Conservation (phyloP, 2,329 filamentous ascomycete species). For the Colletotrichum chrysophilum region DNA sequence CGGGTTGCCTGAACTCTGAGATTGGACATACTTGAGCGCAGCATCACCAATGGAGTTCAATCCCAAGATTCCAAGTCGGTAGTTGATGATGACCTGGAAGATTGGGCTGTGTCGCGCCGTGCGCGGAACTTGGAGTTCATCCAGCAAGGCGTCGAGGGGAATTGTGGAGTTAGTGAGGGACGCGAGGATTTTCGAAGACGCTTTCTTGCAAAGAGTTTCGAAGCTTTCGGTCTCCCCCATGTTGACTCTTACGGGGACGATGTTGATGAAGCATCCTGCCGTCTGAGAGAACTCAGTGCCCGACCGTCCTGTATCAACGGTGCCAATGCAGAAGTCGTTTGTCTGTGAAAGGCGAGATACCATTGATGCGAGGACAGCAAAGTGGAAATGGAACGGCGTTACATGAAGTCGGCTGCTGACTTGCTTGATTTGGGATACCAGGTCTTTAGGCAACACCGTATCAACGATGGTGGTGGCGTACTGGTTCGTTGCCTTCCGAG, state of each 20-base stretch:
- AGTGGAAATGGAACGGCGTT: slow-evolving; percentile 49
- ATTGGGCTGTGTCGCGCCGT: slow-evolving; percentile 46
- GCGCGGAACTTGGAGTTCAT: slow-evolving; percentile 44
- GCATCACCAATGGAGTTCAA: background rate
- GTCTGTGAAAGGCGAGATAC: background rate
- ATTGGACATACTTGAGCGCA: background rate
- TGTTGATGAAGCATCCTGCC: slow-evolving; percentile 53
- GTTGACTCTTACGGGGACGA: slow-evolving; percentile 50
- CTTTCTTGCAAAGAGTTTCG: background rate
- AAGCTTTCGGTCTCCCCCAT: background rate
- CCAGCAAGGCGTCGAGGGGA: slow-evolving; percentile 55
- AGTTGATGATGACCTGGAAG: slow-evolving; percentile 50
- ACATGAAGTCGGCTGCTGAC: background rate
- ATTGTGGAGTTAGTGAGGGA: slow-evolving; percentile 47
- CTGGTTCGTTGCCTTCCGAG: background rate
- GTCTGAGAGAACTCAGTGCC: slow-evolving; percentile 35
- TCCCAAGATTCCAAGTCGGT: slow-evolving; percentile 27
- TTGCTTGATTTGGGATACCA: background rate
- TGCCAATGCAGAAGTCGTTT: slow-evolving; percentile 50
- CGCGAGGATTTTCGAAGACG: slow-evolving; percentile 22
- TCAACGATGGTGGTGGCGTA: background rate
- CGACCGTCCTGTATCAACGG: slow-evolving; percentile 47
- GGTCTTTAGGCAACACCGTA: background rate
- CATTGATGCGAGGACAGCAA: slow-evolving; percentile 37
- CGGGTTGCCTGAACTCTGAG: background rate